Evolutionary conservation across 2,329 filamentous ascomycete species (phyloP).

Genomic region (Pestalotiopsis sp.): DNA sequence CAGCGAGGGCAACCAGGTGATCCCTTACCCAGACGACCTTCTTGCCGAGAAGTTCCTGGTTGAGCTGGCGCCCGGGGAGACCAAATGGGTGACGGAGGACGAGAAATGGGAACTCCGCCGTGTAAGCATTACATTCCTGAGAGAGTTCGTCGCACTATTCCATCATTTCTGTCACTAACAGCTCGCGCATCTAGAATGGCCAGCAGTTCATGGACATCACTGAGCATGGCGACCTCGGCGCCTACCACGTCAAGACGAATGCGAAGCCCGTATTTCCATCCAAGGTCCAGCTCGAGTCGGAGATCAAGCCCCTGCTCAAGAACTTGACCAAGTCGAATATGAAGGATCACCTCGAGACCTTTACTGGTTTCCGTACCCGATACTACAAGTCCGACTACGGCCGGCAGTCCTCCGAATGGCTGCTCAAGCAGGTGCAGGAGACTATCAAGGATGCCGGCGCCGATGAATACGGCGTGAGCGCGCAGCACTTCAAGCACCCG

Average conservation of each 20-base stretch:
- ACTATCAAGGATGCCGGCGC: slow-evolving; percentile 75
- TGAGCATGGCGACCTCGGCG: slow-evolving; percentile 66
- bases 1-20: slow-evolving; percentile 52
- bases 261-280: slow-evolving; percentile 65
- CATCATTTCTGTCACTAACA: background rate
- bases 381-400: slow-evolving; percentile 83
- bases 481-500: slow-evolving; percentile 74
- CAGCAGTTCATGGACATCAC: slow-evolving; percentile 96
- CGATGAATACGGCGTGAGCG: slow-evolving; percentile 65
- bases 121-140: slow-evolving; percentile 51
- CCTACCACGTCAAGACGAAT: slow-evolving; percentile 37
- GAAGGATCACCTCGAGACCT: slow-evolving; percentile 74
- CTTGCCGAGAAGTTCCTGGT: slow-evolving; percentile 68
- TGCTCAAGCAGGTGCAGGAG: slow-evolving; percentile 72
- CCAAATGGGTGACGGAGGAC: slow-evolving; percentile 86
- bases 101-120: slow-evolving; percentile 91
- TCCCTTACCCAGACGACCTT: slow-evolving; percentile 46
- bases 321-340: slow-evolving; percentile 77
- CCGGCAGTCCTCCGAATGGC: slow-evolving; percentile 84
- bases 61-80: slow-evolving; percentile 82
- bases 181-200: slow-evolving; percentile 63
- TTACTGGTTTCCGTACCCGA: slow-evolving; percentile 79
- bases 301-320: slow-evolving; percentile 67
- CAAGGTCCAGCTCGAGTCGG: slow-evolving; percentile 65
- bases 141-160: background rate